These are phyloP conservation scores for Verticillium zaregamsianum DNA, from an alignment of 2,329 filamentous ascomycete species.

Conservation along the genomic window DNA sequence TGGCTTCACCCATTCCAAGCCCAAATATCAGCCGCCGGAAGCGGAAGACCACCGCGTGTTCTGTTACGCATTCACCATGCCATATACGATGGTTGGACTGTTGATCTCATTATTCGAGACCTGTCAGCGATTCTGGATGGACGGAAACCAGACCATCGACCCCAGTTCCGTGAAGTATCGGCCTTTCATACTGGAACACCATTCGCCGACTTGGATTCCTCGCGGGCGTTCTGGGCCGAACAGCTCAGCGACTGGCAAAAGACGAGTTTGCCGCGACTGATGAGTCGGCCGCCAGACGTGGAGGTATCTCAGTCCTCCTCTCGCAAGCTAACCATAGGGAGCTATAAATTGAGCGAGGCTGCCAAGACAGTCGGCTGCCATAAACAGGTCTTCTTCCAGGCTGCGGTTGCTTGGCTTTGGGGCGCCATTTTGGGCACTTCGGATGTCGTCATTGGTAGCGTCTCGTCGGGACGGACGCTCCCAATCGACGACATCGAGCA, in stretches of 20 bases:
- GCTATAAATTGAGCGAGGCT: constrained; percentile 26
- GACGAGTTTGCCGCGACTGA: constrained; percentile 45
- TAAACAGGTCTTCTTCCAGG: constrained; percentile 72
- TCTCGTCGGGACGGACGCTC: constrained; percentile 78
- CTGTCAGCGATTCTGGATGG: constrained; percentile 46
- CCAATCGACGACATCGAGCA: constrained; percentile 66
- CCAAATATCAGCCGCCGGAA: constrained; percentile 38
- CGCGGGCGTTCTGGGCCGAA: constrained; percentile 66
- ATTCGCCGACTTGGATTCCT: constrained; percentile 26
- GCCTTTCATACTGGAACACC: constrained; percentile 35
- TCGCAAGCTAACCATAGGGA: constrained; percentile 27
- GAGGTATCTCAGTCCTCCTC: constrained; percentile 20
- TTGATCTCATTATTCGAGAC: constrained; percentile 70
- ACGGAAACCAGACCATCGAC: constrained; percentile 30
- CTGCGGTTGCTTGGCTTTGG: constrained; percentile 64
- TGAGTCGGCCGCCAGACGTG: constrained; percentile 17
- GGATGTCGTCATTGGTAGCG: constrained; percentile 72
- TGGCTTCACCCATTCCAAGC: constrained; percentile 57
- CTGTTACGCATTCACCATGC: constrained; percentile 72
- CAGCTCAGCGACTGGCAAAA: constrained; percentile 55
- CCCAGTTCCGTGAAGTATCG: constrained; percentile 59
- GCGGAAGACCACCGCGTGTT: constrained; percentile 21
- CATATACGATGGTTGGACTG: constrained; percentile 90
- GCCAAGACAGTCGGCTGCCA: constrained; percentile 45
- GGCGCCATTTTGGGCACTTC: constrained; percentile 56